These are phyloP conservation scores for Plectosphaerella plurivora DNA, from an alignment of 2,329 filamentous ascomycete genomes.

Conservation along the genomic window DNA sequence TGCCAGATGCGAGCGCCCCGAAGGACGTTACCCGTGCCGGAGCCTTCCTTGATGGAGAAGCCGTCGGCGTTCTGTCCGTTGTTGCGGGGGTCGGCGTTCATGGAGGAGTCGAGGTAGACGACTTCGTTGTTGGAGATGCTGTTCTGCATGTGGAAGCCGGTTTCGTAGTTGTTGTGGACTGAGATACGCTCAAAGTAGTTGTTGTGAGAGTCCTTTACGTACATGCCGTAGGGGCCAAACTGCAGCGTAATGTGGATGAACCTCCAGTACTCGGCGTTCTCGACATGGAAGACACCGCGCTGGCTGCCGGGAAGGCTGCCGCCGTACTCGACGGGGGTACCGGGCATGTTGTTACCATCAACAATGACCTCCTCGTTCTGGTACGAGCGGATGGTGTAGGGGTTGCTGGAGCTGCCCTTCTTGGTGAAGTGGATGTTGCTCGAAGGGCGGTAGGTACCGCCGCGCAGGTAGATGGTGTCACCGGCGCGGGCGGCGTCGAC, in stretches of 20 bases:
- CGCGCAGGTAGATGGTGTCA: slow-evolving; percentile 29
- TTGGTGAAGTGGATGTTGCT: slow-evolving; percentile 43
- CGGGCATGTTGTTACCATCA: slow-evolving; percentile 34
- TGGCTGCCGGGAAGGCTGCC: slow-evolving; percentile 32
- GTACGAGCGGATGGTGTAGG: slow-evolving; percentile 37
- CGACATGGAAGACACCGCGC: slow-evolving; percentile 41
- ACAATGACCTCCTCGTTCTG: slow-evolving; percentile 37
- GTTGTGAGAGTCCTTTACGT: slow-evolving; percentile 26
- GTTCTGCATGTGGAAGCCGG: slow-evolving; percentile 28
- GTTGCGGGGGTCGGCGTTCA: slow-evolving; percentile 36
- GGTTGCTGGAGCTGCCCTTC: slow-evolving; percentile 31
- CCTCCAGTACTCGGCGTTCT: slow-evolving; percentile 24
- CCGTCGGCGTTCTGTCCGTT: slow-evolving; percentile 41
- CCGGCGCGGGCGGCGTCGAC: slow-evolving; percentile 39
- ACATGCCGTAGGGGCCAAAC: slow-evolving; percentile 30
- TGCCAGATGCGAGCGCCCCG: slow-evolving; percentile 37
- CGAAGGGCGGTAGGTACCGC: slow-evolving; percentile 33
- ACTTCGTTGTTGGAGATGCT: slow-evolving; percentile 22
- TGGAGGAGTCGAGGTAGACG: slow-evolving; percentile 30
- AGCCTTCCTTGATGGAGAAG: slow-evolving; percentile 37
- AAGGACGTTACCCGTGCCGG: slow-evolving; percentile 35
- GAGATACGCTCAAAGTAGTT: slow-evolving; percentile 28
- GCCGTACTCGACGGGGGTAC: slow-evolving; percentile 35
- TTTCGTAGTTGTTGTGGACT: slow-evolving; percentile 31
- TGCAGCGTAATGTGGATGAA: slow-evolving; percentile 32